phyloP scores from a whole-genome alignment of 257 asterid species.

The Solanum gandarillasii region DNA sequence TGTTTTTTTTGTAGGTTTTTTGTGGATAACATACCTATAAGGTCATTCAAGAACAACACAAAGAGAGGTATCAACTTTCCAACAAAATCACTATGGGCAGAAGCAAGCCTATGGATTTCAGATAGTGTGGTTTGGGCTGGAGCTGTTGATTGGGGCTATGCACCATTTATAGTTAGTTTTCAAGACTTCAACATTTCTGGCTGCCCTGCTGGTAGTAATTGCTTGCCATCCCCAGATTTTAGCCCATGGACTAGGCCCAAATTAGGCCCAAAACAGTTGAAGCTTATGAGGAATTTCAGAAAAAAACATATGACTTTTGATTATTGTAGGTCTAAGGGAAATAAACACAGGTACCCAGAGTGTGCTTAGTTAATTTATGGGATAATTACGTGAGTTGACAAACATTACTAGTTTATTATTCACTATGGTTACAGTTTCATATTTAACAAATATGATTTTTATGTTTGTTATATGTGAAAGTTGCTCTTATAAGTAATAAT shows the following conservation, averaged over 20 bases:
- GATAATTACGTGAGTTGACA: no score
- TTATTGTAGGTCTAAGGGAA: background rate
- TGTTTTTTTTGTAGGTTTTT: background rate
- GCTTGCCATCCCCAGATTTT: background rate
- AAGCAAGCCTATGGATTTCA: constrained; percentile 1
- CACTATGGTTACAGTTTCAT: no score
- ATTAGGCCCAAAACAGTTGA: background rate
- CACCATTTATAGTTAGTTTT: background rate
- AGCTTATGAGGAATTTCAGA: background rate
- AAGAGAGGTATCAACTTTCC: background rate
- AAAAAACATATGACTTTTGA: background rate
- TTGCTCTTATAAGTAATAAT: no score
- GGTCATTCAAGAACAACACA: background rate
- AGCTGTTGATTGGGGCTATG: background rate
- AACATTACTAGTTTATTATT: no score
- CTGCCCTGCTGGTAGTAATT: background rate
- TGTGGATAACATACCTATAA: background rate
- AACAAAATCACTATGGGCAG: background rate
- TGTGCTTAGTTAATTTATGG: background rate
- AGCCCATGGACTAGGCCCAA: background rate
- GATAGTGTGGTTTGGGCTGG: background rate
- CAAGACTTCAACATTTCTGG: background rate
- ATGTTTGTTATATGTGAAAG: no score
- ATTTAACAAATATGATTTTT: no score
- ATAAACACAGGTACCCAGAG: background rate